Conservation (phyloP, 768 basidiomycete species). For the Obba rivulosa region DNA sequence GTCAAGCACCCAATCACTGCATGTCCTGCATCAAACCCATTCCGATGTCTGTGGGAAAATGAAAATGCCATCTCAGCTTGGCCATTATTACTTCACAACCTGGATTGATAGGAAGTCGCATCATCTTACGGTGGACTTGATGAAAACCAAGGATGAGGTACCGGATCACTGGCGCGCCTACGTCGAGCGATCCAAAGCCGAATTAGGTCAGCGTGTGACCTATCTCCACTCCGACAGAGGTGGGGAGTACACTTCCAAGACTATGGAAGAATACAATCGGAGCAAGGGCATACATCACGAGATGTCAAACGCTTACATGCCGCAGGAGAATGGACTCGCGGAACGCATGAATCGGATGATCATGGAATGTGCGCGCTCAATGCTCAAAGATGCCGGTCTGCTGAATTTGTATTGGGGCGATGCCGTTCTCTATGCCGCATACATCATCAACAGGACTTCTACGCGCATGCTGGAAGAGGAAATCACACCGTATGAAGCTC, state of each 20-base stretch:
- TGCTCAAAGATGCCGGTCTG: slow-evolving; percentile 10
- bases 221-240: slow-evolving; percentile 6
- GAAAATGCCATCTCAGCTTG: background rate
- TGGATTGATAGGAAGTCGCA: background rate
- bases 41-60: slow-evolving; percentile 1
- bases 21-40: background rate
- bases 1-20: slow-evolving; percentile 1
- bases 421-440: slow-evolving; percentile 4
- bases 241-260: background rate
- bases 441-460: slow-evolving; percentile 12
- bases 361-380: slow-evolving; percentile 5
- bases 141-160: background rate
- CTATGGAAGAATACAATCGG: slow-evolving; percentile 1
- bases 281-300: slow-evolving; percentile 17
- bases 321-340: slow-evolving; percentile 31
- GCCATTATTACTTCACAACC: slow-evolving; percentile 1
- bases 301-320: slow-evolving; percentile 7
- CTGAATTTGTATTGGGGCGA: slow-evolving; percentile 12
- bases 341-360: slow-evolving; percentile 30
- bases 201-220: slow-evolving; percentile 11
- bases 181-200: slow-evolving; percentile 7
- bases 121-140: background rate
- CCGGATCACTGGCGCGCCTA: slow-evolving; percentile 13
- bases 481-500: slow-evolving; percentile 12
- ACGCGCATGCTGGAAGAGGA: slow-evolving; percentile 7